phyloP scores from a whole-genome alignment of 257 asterid species.

The Solanum pimpinellifolium region DNA sequence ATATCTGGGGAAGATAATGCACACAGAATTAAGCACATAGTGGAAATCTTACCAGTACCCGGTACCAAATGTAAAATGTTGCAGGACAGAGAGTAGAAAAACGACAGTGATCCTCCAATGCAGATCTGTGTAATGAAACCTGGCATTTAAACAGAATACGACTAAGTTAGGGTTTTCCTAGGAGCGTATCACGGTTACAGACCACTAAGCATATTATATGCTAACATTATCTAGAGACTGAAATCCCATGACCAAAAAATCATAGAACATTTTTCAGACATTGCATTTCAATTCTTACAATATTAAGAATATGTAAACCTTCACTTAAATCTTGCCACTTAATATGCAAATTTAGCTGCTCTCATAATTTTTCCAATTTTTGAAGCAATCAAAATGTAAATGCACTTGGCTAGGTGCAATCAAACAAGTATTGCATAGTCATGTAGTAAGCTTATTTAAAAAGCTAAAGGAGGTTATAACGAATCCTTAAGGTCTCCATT shows the following conservation, averaged over 20 bases:
- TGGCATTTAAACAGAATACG: conserved; percentile 15
- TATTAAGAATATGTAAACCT: not conserved
- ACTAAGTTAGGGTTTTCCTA: not conserved
- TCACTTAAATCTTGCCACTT: not conserved
- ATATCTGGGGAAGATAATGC: not conserved
- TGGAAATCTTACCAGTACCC: conserved; percentile 55
- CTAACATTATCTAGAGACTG: not conserved
- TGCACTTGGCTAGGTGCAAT: not conserved
- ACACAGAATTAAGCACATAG: not conserved
- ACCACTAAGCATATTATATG: not conserved
- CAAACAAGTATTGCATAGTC: not conserved
- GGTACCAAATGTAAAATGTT: conserved; percentile 63
- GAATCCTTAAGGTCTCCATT: not conserved
- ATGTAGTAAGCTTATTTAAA: not conserved
- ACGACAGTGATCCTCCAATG: conserved; percentile 27
- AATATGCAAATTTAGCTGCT: not conserved
- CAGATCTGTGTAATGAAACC: conserved; percentile 36
- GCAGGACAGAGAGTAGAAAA: conserved; percentile 61
- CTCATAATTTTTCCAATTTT: not conserved
- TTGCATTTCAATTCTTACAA: not conserved
- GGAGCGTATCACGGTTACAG: not conserved
- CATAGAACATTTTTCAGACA: not conserved
- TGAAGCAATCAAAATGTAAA: not conserved
- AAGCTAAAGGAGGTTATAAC: not conserved
- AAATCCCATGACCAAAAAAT: not conserved